Evolutionary conservation across 768 basidiomycete genomes (phyloP), one percentile per base, ranked within the genome.

Genomic region (Cystoderma amianthinum): DNA sequence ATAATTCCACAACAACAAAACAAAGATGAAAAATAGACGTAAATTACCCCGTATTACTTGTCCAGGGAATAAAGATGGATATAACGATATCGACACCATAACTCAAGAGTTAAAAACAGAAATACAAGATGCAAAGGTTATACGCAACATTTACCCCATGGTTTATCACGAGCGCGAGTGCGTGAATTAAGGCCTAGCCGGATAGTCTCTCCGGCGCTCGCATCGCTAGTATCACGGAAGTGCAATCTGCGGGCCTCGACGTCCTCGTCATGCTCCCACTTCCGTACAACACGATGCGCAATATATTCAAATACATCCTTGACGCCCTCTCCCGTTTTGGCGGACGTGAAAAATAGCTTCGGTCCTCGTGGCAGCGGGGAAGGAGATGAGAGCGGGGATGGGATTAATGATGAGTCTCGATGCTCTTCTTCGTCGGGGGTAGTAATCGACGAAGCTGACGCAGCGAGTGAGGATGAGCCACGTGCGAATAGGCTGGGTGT

Each of bases 271-370:
- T 77, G 77, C 51, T 81, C 86, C 78, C 78, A 81, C 45, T 72
- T 62, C 46, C 55, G 52, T 24, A 80, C 68, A 6, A 90, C 82
- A 19, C 85, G 65, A 37, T 60, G 53, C 3, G 78, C 83, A 32
- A 91, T 67, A 51, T 88, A 88, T 55, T 77, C 82, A 51, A 90
- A 91, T n/a, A 87, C 80, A 1, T 80, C 81, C 1, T 54, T 38
- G 0, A 89, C 84, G 5, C 83, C 80, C 24, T 75, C 71, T 0
- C 88, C 88, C 3, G 83, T 86, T 60, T 86, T 86, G 2, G 88
- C 86, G 1, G 81, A 85, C 4, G 84, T 76, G 53, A 84, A 82
- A 58, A 88, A 85, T 9, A 88, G 61, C 56, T 22, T 16, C 7
- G 34, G 46, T 35, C 47, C 54, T 35, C 53, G 36, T 33, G 22